Evolutionary conservation across 129 eudicot species (phyloP).

Genomic region (Flaveria brownii): DNA sequence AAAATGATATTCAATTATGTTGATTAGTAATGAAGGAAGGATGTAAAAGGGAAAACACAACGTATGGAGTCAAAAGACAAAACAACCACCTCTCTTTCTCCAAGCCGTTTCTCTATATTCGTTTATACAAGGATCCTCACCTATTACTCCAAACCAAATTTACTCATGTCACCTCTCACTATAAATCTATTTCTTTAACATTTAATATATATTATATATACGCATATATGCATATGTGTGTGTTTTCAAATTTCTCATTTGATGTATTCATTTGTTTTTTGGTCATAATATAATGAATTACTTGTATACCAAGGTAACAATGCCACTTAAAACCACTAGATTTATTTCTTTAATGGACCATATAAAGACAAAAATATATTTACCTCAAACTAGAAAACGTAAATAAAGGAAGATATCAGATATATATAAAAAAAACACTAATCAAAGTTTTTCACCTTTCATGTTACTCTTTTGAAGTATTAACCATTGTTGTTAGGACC

Average conservation of each 20-base stretch:
- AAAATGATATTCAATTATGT: not conserved
- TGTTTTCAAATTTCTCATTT: too few species aligned
- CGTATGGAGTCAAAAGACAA: slow-evolving; percentile 66
- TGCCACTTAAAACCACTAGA: not conserved
- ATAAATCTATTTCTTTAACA: not conserved
- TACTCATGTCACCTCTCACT: slow-evolving; percentile 15
- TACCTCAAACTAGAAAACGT: too few species aligned
- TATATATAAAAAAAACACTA: too few species aligned
- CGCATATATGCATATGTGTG: too few species aligned
- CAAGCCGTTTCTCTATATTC: slow-evolving; percentile 61
- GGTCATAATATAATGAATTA: too few species aligned
- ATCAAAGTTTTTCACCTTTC: not conserved
- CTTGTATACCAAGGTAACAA: too few species aligned
- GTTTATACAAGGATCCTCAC: slow-evolving; percentile 53
- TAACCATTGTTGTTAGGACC: too few species aligned
- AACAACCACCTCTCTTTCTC: slow-evolving; percentile 59
- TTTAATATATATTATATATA: too few species aligned
- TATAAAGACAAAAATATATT: not conserved
- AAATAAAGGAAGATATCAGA: too few species aligned
- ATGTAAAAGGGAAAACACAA: slow-evolving; percentile 37
- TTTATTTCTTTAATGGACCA: not conserved
- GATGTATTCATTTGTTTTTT: too few species aligned
- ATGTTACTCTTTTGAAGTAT: not conserved
- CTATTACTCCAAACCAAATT: slow-evolving; percentile 23
- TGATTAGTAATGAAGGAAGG: slow-evolving; percentile 43